Percentiles rank a stretch among this genome's conserved stretches.
phyloP scores from a whole-genome alignment of 345 rosid species.

The Excoecaria agallocha region DNA sequence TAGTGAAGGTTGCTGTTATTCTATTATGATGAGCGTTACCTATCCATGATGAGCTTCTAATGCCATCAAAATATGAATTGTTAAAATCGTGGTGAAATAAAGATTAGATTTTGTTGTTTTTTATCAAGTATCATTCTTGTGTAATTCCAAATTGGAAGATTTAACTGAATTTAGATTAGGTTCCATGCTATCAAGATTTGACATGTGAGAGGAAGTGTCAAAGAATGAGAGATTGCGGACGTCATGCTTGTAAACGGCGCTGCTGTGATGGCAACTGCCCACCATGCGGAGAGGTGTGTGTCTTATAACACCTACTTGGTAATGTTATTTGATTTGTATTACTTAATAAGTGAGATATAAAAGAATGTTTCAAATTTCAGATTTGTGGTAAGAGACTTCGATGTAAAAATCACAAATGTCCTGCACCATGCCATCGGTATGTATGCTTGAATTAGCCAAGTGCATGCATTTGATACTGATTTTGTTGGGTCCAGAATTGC shows the following conservation, averaged over 20 bases:
- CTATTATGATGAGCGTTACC: not conserved
- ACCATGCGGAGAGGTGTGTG: constrained; percentile 79
- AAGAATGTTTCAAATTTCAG: constrained; percentile 38
- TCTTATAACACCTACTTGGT: not conserved
- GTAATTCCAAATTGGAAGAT: constrained; percentile 16
- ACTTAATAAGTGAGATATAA: not conserved
- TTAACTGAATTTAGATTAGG: constrained; percentile 48
- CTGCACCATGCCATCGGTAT: constrained; percentile 86
- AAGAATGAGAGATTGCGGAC: constrained; percentile 74
- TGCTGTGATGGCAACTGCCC: constrained; percentile 96
- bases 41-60: not conserved
- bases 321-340: not conserved
- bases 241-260: constrained; percentile 88
- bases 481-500: not conserved
- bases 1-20: not conserved
- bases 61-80: not conserved
- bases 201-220: constrained; percentile 85
- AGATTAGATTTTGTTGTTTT: not conserved
- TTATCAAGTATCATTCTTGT: not conserved
- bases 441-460: constrained; percentile 20
- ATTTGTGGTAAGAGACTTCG: constrained; percentile 73
- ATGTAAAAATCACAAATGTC: constrained; percentile 90
- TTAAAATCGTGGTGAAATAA: not conserved
- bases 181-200: constrained; percentile 96
- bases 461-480: constrained; percentile 2